These are phyloP conservation scores for Cercospora sojina DNA, from an alignment of 2,329 filamentous ascomycete genomes.

Conservation along the genomic window DNA sequence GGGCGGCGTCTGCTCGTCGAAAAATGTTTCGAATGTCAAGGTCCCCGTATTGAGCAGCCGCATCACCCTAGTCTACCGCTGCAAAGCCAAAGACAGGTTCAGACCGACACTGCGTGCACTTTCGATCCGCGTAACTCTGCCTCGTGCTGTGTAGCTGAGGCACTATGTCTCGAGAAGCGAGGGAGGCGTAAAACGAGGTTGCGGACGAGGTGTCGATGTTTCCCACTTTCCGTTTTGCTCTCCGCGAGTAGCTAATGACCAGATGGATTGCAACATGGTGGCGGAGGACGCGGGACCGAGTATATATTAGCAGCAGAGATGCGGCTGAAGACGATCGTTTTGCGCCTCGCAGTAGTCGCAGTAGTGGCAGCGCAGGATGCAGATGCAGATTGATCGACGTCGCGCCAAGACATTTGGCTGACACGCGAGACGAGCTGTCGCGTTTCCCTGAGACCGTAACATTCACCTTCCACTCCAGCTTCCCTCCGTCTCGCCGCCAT, in stretches of 20 bases:
- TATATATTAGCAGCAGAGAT: background rate
- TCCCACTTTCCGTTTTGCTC: no score
- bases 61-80: constrained; percentile 17
- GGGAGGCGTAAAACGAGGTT: no score
- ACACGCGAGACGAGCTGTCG: background rate
- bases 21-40: constrained; percentile 27
- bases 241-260: background rate
- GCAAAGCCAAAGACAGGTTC: background rate
- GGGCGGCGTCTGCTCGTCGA: constrained; percentile 17
- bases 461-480: background rate
- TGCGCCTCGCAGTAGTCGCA: background rate
- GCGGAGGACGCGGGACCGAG: background rate
- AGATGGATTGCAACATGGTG: background rate
- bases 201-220: no score
- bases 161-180: no score
- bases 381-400: background rate
- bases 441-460: background rate
- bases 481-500: background rate
- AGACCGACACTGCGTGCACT: background rate
- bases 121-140: no score
- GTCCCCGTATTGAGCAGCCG: constrained; percentile 27
- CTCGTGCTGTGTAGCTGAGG: no score
- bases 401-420: background rate
- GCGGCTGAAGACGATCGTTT: background rate
- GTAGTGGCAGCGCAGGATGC: background rate